Conservation (phyloP, 208 protist species). For the Porcisia deanei region DNA sequence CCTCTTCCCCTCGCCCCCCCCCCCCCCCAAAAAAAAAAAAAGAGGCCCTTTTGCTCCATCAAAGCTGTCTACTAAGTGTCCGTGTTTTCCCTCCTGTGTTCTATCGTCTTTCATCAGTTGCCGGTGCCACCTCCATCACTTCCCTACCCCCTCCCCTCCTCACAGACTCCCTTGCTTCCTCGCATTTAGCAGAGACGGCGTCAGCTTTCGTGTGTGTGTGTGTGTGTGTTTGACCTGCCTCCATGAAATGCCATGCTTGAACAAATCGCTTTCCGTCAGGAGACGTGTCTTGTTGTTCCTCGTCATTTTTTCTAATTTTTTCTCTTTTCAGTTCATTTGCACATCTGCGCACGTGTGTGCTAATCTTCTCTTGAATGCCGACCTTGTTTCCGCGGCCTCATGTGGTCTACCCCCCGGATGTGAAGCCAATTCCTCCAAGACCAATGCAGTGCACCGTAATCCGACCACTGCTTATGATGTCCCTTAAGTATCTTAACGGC, state of each 20-base stretch:
- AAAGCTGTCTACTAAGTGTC: too few relatives aligned
- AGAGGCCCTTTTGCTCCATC: too few relatives aligned
- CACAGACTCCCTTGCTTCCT: not conserved
- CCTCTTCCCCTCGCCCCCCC: not conserved
- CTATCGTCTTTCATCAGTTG: not conserved
- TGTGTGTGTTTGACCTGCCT: not conserved
- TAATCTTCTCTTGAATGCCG: not conserved
- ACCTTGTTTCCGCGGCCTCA: not conserved
- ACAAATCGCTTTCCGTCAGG: not conserved
- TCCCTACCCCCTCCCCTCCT: not conserved
- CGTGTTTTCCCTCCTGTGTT: not conserved
- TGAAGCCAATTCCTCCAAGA: conserved; percentile 2
- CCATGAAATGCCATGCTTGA: not conserved
- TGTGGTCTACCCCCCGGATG: not conserved
- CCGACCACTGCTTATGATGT: conserved; percentile 22
- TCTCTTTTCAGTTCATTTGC: conserved; percentile 3
- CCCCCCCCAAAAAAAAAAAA: too few relatives aligned
- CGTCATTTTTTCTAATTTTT: conserved; percentile 2
- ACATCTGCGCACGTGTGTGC: not conserved
- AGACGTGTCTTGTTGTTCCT: not conserved
- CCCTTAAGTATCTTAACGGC: not conserved
- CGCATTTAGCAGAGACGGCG: not conserved
- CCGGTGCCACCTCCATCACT: not conserved
- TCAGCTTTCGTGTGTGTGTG: not conserved
- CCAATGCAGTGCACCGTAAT: conserved; percentile 20